Conservation (phyloP, 2,329 filamentous ascomycete genomes). For the Bertia moriformis region DNA sequence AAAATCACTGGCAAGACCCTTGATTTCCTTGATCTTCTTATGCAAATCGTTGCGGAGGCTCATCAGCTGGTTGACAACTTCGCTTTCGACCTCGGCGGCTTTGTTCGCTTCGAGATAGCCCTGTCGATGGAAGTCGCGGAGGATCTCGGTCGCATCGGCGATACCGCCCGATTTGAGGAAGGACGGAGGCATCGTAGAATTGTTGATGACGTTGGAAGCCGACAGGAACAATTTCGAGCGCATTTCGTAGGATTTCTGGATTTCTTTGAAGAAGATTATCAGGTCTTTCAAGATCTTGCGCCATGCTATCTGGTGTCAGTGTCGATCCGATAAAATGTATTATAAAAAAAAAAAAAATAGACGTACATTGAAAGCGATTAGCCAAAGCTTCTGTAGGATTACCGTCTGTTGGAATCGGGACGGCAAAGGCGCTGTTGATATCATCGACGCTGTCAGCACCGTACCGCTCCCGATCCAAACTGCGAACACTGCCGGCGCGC, state of each 20-base stretch:
- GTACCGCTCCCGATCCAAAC: conserved; percentile 36
- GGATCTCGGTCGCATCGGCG: conserved; percentile 68
- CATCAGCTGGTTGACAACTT: conserved; percentile 76
- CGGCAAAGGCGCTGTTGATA: conserved; percentile 71
- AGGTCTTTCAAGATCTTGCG: conserved; percentile 88
- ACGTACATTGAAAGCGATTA: conserved; percentile 72
- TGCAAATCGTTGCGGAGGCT: conserved; percentile 76
- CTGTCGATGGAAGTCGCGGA: conserved; percentile 71
- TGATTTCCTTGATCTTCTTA: conserved; percentile 98
- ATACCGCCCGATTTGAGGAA: conserved; percentile 76
- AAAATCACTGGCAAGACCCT: conserved; percentile 81
- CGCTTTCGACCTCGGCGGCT: conserved; percentile 76
- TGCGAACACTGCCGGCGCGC: conserved; percentile 74
- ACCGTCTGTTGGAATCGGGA: conserved; percentile 74
- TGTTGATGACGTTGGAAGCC: conserved; percentile 71
- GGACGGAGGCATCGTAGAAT: conserved; percentile 56
- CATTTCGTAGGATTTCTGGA: conserved; percentile 77
- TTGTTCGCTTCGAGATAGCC: conserved; percentile 71
- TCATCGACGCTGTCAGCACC: conserved; percentile 58
- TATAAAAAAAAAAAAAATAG: conserved; percentile 1
- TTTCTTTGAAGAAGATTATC: conserved; percentile 83
- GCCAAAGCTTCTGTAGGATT: conserved; percentile 79
- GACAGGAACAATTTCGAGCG: conserved; percentile 71
- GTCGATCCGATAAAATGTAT: not conserved
- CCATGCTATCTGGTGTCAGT: conserved; percentile 49